Percentiles rank a stretch among this genome's conserved stretches.
Conservation (phyloP, 441 rosid genomes). For the Populus hybrid region DNA sequence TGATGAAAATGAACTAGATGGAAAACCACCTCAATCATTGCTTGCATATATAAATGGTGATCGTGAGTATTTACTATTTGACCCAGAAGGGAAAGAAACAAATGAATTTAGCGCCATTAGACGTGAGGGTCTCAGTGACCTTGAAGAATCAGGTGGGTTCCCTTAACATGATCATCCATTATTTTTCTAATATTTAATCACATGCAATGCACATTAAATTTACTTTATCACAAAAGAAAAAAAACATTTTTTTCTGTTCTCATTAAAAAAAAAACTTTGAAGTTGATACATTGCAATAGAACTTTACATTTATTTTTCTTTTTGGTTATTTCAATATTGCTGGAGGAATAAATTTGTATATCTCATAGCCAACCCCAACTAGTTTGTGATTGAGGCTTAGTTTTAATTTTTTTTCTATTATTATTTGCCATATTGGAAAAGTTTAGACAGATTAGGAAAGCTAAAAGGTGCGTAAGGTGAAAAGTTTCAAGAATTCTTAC, state of each 20-base stretch:
- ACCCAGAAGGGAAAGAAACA: constrained; percentile 55
- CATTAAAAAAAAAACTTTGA: not conserved
- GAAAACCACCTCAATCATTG: constrained; percentile 38
- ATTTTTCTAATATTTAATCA: not conserved
- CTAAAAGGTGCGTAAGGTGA: not conserved
- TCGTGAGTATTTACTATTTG: constrained; percentile 81
- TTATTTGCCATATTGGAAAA: not conserved
- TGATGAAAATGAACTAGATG: constrained; percentile 35
- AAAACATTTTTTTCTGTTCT: too few relatives aligned
- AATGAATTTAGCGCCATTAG: constrained; percentile 40
- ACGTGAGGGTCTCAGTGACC: constrained; percentile 20
- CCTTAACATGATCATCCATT: not conserved
- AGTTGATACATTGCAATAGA: not conserved
- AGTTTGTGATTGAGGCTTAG: too few relatives aligned
- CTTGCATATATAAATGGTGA: constrained; percentile 74
- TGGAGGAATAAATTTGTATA: not conserved
- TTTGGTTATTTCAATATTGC: not conserved
- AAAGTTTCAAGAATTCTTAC: not conserved
- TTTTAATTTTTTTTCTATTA: too few relatives aligned
- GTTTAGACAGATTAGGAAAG: not conserved
- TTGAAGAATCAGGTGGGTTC: constrained; percentile 58
- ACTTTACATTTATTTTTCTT: not conserved
- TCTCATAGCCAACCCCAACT: not conserved
- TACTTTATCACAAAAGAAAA: not conserved
- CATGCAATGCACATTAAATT: not conserved